Evolutionary conservation across 2,329 filamentous ascomycete genomes (phyloP).

Genomic region (Hymenoscyphus infarciens): DNA sequence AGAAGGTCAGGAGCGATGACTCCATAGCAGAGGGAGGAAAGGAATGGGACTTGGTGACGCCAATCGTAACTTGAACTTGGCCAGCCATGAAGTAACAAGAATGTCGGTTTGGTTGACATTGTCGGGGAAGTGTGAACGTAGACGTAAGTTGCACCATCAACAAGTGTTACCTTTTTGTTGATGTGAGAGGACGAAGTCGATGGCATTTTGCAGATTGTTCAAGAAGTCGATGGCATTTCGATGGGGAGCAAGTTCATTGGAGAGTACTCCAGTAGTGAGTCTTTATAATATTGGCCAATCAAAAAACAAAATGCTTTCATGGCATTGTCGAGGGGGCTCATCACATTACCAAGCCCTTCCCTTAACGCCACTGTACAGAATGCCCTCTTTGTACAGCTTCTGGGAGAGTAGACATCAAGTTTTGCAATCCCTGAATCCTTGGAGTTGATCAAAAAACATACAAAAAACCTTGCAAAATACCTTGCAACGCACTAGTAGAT

Average conservation of each 20-base stretch:
- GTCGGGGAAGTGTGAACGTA: constrained; percentile 7
- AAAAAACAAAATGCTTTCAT: neutral
- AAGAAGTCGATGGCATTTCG: neutral
- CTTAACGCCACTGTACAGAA: neutral
- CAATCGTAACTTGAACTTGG: constrained; percentile 41
- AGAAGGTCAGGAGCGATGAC: constrained; percentile 55
- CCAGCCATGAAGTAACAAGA: constrained; percentile 44
- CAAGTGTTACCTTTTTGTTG: neutral
- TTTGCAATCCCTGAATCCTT: too few species aligned
- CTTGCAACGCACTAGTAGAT: too few species aligned
- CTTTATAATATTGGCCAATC: neutral
- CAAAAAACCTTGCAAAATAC: too few species aligned
- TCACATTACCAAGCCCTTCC: neutral
- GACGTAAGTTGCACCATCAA: constrained; percentile 2
- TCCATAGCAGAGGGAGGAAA: constrained; percentile 39
- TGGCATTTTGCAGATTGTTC: neutral
- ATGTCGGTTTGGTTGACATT: constrained; percentile 28
- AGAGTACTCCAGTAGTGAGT: neutral
- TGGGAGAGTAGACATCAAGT: too few species aligned
- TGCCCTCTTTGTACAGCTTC: too few species aligned
- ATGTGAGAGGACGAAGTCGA: neutral
- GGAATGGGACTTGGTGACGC: constrained; percentile 41
- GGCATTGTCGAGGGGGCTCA: neutral
- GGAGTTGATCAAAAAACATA: too few species aligned
- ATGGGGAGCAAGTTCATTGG: neutral